Base-by-base conservation (phyloP, 2,329 filamentous ascomycete species). In the Fusarium floridanum region DNA sequence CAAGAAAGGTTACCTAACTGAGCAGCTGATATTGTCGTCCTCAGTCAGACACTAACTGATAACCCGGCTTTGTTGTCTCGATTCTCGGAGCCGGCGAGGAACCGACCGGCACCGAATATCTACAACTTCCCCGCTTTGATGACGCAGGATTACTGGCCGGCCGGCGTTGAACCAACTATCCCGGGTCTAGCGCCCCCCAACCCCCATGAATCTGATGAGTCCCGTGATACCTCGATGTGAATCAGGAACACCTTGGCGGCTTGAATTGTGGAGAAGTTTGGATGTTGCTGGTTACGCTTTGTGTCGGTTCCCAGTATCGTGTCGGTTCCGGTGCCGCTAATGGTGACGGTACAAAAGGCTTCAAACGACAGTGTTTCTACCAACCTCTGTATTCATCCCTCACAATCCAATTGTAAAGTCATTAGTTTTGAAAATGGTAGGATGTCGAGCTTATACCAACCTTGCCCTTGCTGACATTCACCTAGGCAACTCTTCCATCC, bases 31-130 rank as follows among this genome's bases (percentile, higher is more conserved):
- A 14, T 6, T 12, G 5, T 14, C 11, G 32, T 34, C 4, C 32
- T 34, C 32, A 34, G 32, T 34, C 3, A 6, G 32, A 34, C 11
- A 34, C 32, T 34, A 34, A 34, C 11, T 34, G 32, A 34, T 34
- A 12, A 20, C 27, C 7, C 17, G 24, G 9, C 48, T 14, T 20
- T 14, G 24, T 27, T 29, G 14, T 29, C 3, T 53, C 24, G 2
- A 55, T 20, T 12, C 48, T 55, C 48, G 48, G 48, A 55, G 48
- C 48, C 48, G 48, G 48, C 4, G 17, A 55, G 48, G 48, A 55
- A 32, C 48, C 48, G 48, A 55, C 48, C 56, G 56, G 56, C 56
- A 59, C 56, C 56, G 56, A 59, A 57, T 17, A 37, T 7, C 22
- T 48, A 27, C 43, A 22, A 17, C 12, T 59, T 39, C 56, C 56